Base-by-base conservation (phyloP, 495 filamentous ascomycete genomes). In the Penicillium cataractarum region DNA sequence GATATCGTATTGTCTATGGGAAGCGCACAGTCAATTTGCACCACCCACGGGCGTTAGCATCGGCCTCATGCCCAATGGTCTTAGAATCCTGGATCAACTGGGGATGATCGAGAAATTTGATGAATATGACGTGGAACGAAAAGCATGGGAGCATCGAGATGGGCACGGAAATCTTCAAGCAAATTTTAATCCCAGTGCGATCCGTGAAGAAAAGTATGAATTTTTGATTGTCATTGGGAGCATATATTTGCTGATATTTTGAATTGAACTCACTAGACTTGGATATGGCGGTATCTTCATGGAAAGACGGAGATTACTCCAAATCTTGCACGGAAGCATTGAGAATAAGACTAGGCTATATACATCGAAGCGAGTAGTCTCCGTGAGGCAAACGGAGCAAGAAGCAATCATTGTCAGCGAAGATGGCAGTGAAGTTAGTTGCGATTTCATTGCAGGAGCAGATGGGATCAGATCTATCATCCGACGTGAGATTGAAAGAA, bases 121-220 rank as follows among this genome's bases (percentile, higher is more conserved):
- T 26, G 21, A 49, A 19, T 49, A 49, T 27, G 26, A 49, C 24
- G 44, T 49, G 21, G 26, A 49, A 21, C 44, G 44, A 2, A 9
- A 24, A 27, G 44, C 10, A 10, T 49, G 44, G 44, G 44, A 49
- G 44, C 44, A 49, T 49, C 44, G 44, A 24, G 44, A 49, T 49
- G 44, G 3, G 24, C 8, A 26, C 21, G 44, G 44, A 12, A 26
- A 26, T 10, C 44, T 49, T 15, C 21, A 13, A 24, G 17, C 44
- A 0, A 49, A 15, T 15, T 19, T 22, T 5, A 49, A 49, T 49
- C 21, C 44, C 7, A 21, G 44, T 10, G 44, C 21, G 19, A 27
- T 49, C 21, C 12, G 24, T 10, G 44, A 49, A 15, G 44, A 26
- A 26, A 49, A 49, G 44, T 49, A 49, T 24, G n/a, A n/a, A n/a